Evolutionary conservation across 371 early-diverging fungal species (phyloP).

Genomic region (Actinomucor elegans): DNA sequence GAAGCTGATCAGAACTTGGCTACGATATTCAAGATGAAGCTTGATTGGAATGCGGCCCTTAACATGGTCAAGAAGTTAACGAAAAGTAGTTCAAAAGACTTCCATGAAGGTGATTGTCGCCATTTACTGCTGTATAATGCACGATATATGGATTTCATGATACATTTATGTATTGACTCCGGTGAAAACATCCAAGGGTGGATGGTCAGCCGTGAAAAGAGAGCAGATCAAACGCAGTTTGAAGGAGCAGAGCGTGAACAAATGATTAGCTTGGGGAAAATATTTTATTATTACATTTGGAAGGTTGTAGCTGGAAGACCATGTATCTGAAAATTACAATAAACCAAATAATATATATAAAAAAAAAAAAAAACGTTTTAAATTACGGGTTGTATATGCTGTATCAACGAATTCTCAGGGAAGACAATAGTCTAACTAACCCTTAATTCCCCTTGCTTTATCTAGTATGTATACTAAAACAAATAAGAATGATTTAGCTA

Average conservation of each 20-base stretch:
- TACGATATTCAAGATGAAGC: constrained; percentile 14
- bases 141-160: constrained; percentile 46
- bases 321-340: no score
- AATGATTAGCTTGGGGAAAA: constrained; percentile 27
- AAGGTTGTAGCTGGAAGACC: constrained; percentile 15
- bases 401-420: no score
- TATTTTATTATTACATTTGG: constrained; percentile 38
- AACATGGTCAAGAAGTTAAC: constrained; percentile 21
- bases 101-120: constrained; percentile 25
- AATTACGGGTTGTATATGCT: no score
- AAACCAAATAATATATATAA: no score
- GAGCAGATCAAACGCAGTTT: constrained; percentile 1
- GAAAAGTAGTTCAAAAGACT: constrained; percentile 26
- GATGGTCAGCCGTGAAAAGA: constrained; percentile 39
- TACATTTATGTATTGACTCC: constrained; percentile 26
- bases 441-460: no score
- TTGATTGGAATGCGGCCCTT: constrained; percentile 35
- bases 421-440: no score
- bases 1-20: constrained; percentile 29
- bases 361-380: no score
- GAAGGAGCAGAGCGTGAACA: constrained; percentile 37
- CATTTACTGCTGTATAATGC: constrained; percentile 37
- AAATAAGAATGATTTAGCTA: no score
- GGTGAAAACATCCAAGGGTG: constrained; percentile 26
- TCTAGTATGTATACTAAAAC: no score